These are phyloP conservation scores for Rhodotorula sp. DNA, from an alignment of 1,284 basidiomycete genomes.

Conservation along the genomic window DNA sequence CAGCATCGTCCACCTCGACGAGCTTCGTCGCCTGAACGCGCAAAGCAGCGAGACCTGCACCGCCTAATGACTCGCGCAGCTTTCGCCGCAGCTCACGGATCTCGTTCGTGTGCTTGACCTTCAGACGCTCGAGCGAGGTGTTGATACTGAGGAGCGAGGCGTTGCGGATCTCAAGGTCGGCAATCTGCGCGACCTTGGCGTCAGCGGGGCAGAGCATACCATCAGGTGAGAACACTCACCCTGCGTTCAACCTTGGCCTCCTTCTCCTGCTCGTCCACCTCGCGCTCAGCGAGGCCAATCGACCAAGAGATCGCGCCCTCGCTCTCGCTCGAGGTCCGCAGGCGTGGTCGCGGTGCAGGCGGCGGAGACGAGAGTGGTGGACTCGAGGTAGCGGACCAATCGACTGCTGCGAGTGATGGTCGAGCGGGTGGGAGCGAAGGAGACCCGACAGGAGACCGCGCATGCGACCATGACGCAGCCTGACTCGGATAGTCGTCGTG, in stretches of 20 bases:
- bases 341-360: too few relatives aligned
- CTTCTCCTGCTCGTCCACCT: conserved; percentile 20
- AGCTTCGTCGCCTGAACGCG: background rate
- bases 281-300: background rate
- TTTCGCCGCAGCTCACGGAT: conserved; percentile 46
- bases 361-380: too few relatives aligned
- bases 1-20: conserved; percentile 15
- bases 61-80: conserved; percentile 35
- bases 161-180: conserved; percentile 54
- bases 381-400: background rate
- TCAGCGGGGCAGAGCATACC: too few relatives aligned
- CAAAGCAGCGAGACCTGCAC: background rate
- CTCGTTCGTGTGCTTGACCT: conserved; percentile 50
- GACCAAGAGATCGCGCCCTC: background rate
- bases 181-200: conserved; percentile 41
- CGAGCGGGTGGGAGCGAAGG: background rate
- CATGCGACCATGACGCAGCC: background rate
- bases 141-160: conserved; percentile 52
- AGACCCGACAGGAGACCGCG: background rate
- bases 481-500: background rate
- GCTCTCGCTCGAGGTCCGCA: conserved; percentile 3
- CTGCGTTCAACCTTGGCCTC: conserved; percentile 26
- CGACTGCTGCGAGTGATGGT: background rate
- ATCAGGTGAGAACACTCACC: conserved; percentile 8
- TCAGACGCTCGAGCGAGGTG: conserved; percentile 50